Evolutionary conservation across 2,329 filamentous ascomycete genomes (phyloP).

Genomic region (Claviceps quebecensis): DNA sequence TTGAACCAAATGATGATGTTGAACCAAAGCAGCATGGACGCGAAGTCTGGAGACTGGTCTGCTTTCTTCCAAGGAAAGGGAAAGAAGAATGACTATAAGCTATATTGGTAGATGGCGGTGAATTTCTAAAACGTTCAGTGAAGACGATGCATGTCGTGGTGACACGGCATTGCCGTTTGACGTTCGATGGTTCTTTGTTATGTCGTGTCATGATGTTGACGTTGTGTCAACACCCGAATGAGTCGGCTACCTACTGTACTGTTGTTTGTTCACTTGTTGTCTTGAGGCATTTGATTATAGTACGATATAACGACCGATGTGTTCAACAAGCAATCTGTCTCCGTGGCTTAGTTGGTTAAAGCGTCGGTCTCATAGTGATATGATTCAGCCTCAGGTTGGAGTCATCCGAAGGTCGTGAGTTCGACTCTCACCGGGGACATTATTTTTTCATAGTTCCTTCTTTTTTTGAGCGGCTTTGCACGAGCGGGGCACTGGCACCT

Average conservation of each 20-base stretch:
- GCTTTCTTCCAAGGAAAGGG: not conserved
- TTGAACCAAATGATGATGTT: not conserved
- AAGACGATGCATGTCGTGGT: not conserved
- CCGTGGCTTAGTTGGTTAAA: constrained; percentile 25
- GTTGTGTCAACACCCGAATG: no score
- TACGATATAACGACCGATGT: accelerated
- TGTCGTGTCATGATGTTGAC: no score
- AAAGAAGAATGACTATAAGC: not conserved
- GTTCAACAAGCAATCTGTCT: constrained; percentile 6
- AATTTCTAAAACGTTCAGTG: not conserved
- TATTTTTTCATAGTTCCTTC: constrained; percentile 1
- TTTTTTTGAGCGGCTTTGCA: not conserved
- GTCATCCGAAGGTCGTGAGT: constrained; percentile 32
- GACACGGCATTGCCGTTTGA: not conserved
- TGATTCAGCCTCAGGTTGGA: constrained; percentile 13
- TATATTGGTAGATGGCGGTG: not conserved
- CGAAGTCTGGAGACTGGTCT: not conserved
- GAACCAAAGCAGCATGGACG: not conserved
- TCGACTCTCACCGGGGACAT: constrained; percentile 32
- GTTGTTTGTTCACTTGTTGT: not conserved
- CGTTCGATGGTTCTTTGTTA: no score
- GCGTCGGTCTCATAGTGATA: constrained; percentile 18
- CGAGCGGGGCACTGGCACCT: no score
- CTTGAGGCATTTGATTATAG: accelerated
- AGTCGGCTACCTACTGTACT: no score